A percentile compares a stretch with the other conserved stretches of the same genome.
These are phyloP conservation scores for Peronospora farinosa DNA, from an alignment of 352 stramenopile genomes.

Conservation along the genomic window DNA sequence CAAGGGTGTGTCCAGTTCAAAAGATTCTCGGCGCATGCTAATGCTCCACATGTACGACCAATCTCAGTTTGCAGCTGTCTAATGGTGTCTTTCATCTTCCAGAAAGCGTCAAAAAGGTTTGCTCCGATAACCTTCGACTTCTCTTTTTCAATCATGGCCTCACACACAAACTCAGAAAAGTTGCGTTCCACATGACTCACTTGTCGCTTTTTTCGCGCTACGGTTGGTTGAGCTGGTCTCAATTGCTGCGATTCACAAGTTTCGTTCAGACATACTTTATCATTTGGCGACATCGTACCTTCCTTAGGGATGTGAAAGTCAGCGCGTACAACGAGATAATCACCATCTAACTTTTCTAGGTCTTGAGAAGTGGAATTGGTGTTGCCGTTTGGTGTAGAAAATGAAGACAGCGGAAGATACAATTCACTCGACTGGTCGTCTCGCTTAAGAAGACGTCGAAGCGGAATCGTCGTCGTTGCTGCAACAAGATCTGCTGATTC, in stretches of 20 bases:
- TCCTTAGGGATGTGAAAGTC: conserved; percentile 33
- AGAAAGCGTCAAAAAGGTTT: conserved; percentile 71
- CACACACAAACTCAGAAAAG: conserved; percentile 67
- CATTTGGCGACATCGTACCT: conserved; percentile 15
- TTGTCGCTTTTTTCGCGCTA: conserved; percentile 16
- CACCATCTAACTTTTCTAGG: conserved; percentile 16
- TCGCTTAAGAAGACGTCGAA: conserved; percentile 37
- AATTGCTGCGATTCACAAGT: conserved; percentile 9
- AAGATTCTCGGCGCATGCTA: conserved; percentile 72
- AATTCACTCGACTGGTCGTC: conserved; percentile 32
- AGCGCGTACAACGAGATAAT: conserved; percentile 54
- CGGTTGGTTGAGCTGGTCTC: conserved; percentile 5
- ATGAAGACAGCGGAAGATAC: conserved; percentile 31
- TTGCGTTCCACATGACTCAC: conserved; percentile 41
- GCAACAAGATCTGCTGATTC: conserved; percentile 60
- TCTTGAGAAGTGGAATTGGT: conserved; percentile 6
- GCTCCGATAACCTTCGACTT: conserved; percentile 57
- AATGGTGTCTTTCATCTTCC: conserved; percentile 81
- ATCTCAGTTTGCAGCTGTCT: conserved; percentile 72
- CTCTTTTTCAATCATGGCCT: conserved; percentile 64
- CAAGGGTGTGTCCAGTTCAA: conserved; percentile 86
- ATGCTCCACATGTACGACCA: conserved; percentile 53
- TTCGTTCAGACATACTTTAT: conserved; percentile 16
- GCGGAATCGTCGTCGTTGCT: conserved; percentile 42
- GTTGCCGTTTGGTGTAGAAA: conserved; percentile 14